Conservation (phyloP, 805 yeast species). For the Hanseniaspora occidentalis region DNA sequence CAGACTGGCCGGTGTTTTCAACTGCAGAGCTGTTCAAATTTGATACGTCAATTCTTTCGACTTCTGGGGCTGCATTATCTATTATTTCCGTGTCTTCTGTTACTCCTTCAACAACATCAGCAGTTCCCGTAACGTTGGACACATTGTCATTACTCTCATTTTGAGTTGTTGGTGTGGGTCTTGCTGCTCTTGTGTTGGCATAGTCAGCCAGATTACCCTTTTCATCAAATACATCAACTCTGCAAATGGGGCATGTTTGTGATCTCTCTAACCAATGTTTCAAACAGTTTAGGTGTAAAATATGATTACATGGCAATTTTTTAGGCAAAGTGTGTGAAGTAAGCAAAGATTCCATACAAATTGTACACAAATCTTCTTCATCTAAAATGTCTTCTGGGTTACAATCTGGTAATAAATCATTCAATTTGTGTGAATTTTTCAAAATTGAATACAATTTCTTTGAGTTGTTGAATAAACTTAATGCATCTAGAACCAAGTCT, state of each 20-base stretch:
- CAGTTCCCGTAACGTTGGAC: no score
- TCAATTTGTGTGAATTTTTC: constrained; percentile 46
- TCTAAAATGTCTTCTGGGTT: constrained; percentile 32
- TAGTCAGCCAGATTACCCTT: constrained; percentile 16
- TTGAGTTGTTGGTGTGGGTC: neutral
- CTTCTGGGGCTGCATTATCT: no score
- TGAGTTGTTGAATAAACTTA: constrained; percentile 24
- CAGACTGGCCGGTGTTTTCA: no score
- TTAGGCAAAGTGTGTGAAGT: constrained; percentile 38
- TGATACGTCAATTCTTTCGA: no score
- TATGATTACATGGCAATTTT: constrained; percentile 72
- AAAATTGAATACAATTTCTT: constrained; percentile 28
- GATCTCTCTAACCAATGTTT: constrained; percentile 90
- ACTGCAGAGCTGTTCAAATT: no score
- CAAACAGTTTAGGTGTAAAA: constrained; percentile 79
- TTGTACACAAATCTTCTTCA: constrained; percentile 48
- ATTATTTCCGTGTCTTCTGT: no score
- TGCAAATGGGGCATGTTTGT: constrained; percentile 86
- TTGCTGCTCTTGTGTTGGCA: neutral
- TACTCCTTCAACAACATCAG: no score
- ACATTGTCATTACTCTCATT: neutral
- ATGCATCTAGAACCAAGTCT: constrained; percentile 30
- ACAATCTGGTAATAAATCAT: constrained; percentile 51
- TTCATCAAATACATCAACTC: constrained; percentile 48
- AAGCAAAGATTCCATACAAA: constrained; percentile 65